Evolutionary conservation across 148 eudicot genomes (phyloP).

Genomic region (Nyssa sinensis): DNA sequence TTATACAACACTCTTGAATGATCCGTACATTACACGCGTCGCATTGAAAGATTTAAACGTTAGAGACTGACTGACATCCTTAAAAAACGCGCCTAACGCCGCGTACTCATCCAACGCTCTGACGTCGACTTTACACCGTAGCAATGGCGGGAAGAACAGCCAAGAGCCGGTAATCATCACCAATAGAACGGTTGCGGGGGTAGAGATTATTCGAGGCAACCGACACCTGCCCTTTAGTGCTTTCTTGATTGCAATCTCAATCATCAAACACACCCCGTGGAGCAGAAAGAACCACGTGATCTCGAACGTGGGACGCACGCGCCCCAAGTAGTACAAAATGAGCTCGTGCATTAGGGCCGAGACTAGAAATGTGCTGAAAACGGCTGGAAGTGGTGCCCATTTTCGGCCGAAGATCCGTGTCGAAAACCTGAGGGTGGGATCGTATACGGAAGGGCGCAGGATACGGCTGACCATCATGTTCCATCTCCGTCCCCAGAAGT

Average conservation of each 20-base stretch:
- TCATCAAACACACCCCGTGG: constrained; percentile 38
- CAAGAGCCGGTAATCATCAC: constrained; percentile 37
- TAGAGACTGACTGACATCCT: neutral
- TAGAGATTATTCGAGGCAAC: constrained; percentile 24
- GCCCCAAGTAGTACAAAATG: constrained; percentile 39
- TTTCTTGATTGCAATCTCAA: constrained; percentile 36
- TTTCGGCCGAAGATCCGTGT: constrained; percentile 18
- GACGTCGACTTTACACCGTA: constrained; percentile 19
- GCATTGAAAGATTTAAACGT: neutral
- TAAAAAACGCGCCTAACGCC: constrained; percentile 23
- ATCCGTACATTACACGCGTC: too few relatives aligned
- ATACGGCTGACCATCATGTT: constrained; percentile 46
- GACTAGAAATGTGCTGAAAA: constrained; percentile 34
- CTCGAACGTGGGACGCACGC: constrained; percentile 37
- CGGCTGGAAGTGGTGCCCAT: constrained; percentile 30
- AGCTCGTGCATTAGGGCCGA: constrained; percentile 58
- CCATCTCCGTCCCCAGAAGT: constrained; percentile 68
- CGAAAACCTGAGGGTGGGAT: constrained; percentile 19
- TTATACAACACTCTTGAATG: too few relatives aligned
- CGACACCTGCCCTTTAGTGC: constrained; percentile 14
- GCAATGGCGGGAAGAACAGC: constrained; percentile 47
- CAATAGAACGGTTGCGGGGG: constrained; percentile 23
- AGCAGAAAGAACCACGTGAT: constrained; percentile 43
- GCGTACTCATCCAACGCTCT: constrained; percentile 33
- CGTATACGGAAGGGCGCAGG: constrained; percentile 44